Base-by-base conservation (phyloP, 495 filamentous ascomycete genomes). In the Penicillium macrosclerotiorum region DNA sequence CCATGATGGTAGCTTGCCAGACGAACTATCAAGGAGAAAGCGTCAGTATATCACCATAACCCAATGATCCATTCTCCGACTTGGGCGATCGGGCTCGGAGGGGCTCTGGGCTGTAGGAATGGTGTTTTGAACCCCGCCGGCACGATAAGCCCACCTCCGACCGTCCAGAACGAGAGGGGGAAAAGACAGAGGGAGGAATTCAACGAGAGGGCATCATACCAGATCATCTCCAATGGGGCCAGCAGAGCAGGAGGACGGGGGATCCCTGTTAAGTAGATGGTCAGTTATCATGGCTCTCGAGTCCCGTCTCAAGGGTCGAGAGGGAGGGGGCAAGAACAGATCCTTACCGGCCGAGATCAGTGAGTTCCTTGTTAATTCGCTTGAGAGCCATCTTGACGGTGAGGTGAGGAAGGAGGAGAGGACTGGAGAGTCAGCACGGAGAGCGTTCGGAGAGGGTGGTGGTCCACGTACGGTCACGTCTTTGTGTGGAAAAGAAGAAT, bases 1-100 rank as follows among this genome's bases (percentile, higher is more conserved):
- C 93, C 93, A 98, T 98, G 65, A 98, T 98, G 14, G 93, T 98
- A 47, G 93, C 93, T 82, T 98, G 93, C 93, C 93, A 98, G 83
- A 97, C 93, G 65, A 98, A 98, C 93, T 98, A 63, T 58, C 52
- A 8, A 19, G 38, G 31, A 46, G 41, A 29, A 42, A 36, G 18
- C 42, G 55, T 70, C 45, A 63, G 62, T 57, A 3, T 32, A 39
- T 13, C 13, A 47, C 35, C 29, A 13, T 30, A 31, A 37, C 32
- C n/a, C n/a, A n/a, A n/a, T n/a, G n/a, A 43, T 56, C 16, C 32
- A 44, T 26, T 1, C 14, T 16, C 22, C n/a, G 34, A 18, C 46
- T 40, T 48, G 20, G 37, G 4, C 30, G 13, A 34, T 44, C 40
- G 32, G 33, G 32, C 22, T n/a, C n/a, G n/a, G n/a, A n/a, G n/a